Conservation (phyloP, 192 early-diverging fungal species). For the Thamnidium elegans region DNA sequence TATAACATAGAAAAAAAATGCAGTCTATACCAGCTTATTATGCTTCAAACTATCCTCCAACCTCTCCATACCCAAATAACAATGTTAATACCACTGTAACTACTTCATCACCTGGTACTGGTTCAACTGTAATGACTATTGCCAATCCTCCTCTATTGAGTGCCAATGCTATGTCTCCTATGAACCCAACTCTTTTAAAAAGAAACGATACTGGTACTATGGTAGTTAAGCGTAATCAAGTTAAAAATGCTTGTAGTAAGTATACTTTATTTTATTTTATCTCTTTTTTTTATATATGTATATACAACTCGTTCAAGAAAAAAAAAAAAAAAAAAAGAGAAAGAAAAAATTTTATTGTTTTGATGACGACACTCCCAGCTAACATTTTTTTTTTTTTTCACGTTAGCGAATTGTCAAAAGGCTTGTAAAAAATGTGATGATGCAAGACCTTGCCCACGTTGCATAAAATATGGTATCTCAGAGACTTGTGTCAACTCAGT, state of each 20-base stretch:
- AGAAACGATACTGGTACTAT: neutral
- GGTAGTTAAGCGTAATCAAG: conserved; percentile 26
- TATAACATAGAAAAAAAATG: neutral
- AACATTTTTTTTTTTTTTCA: conserved; percentile 3
- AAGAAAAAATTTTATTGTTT: conserved; percentile 6
- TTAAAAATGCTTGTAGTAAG: conserved; percentile 33
- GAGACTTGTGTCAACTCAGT: conserved; percentile 72
- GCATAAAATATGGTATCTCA: conserved; percentile 65
- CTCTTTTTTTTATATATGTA: neutral
- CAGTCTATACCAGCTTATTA: conserved; percentile 12
- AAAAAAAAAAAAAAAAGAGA: neutral
- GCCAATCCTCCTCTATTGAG: neutral
- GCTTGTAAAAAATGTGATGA: conserved; percentile 93
- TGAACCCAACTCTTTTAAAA: neutral
- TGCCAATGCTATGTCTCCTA: neutral
- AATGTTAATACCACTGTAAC: neutral
- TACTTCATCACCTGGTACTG: conserved; percentile 7
- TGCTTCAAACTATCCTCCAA: conserved; percentile 4
- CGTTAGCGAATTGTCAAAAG: conserved; percentile 75
- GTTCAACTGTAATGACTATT: neutral
- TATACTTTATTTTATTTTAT: neutral
- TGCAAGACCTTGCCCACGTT: conserved; percentile 77
- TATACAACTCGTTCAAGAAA: neutral
- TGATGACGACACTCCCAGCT: conserved; percentile 6
- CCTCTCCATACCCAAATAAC: conserved; percentile 11